Base-by-base conservation (phyloP, 345 rosid genomes). In the Carallia pectinifolia region DNA sequence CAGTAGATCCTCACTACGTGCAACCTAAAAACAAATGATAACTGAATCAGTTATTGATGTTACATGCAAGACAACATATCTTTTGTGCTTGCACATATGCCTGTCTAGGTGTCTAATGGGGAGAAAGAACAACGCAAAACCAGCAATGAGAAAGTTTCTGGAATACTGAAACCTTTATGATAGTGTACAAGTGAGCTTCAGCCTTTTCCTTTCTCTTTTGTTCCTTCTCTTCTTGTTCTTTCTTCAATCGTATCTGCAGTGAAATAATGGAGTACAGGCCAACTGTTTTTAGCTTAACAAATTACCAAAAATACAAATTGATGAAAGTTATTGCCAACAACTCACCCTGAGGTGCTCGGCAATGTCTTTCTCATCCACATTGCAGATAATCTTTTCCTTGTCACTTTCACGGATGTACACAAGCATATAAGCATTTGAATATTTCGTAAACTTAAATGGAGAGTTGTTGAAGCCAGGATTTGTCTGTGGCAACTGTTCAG, bases 351-450 rank as follows among this genome's bases (percentile, higher is more conserved):
- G 87, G 81, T 96, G 98, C 70, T 86, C 96, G 0, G 99, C 97
- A 81, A 96, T 92, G 83, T 96, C 99, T 83, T 90, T 86, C 79
- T 96, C 98, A 79, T 90, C 99, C 78, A 96, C 99, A 65, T 92
- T 87, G 75, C 99, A 92, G 68, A 96, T 88, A 63, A 96, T 90
- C 82, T 92, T 92, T 76, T 90, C 98, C 82, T 90, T 90, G 85
- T 92, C 97, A 70, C 89, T 92, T 69, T 96, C 98, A 71, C 99
- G 97, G 64, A 96, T 88, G 72, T 96, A 92, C 68, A 96, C 99
- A 80, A 96, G 94, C 99, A 96, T 92, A 81, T 96, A 96, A n/a
- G 98, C 99, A 83, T 96, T 96, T 53, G 98, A 92, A 72, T 90
- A 86, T 70, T 95, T 92, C 48, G 98, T 89, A 81, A 89, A 92